Percentiles rank a stretch among this genome's conserved stretches.
Conservation (phyloP, 75 land plant genomes). For the Picea glauca region DNA sequence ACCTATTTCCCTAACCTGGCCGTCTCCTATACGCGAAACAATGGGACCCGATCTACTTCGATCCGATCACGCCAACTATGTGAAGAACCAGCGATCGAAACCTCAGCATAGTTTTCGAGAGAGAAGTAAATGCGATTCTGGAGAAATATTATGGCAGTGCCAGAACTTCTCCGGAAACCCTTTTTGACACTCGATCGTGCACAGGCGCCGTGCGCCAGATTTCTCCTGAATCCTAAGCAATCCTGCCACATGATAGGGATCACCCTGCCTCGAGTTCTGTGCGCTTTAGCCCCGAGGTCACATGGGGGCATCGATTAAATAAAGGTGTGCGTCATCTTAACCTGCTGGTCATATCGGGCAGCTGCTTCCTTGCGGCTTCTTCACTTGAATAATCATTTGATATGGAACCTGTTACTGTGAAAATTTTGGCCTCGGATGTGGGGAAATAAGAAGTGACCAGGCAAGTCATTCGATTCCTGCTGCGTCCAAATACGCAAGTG, state of each 20-base stretch:
- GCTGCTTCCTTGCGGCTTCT: not conserved
- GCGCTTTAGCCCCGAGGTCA: not conserved
- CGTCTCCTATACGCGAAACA: not conserved
- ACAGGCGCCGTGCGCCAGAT: not conserved
- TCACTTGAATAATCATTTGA: not conserved
- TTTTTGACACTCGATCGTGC: slow-evolving; percentile 2
- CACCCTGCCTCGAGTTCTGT: slow-evolving; percentile 1
- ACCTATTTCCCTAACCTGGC: not conserved
- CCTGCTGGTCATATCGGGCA: not conserved
- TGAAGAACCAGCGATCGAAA: not conserved
- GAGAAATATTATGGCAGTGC: not conserved
- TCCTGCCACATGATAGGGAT: not conserved
- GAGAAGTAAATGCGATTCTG: not conserved
- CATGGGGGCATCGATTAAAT: not conserved
- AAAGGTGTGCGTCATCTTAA: not conserved
- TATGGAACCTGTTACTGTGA: too few species aligned
- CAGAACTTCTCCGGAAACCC: not conserved
- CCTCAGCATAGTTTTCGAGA: too few species aligned
- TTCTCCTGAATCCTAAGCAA: not conserved
- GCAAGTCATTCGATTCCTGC: not conserved
- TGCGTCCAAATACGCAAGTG: not conserved
- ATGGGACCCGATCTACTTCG: not conserved
- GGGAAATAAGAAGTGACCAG: not conserved
- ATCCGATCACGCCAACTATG: too few species aligned
- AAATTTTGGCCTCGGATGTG: not conserved